Evolutionary conservation across 768 basidiomycete genomes (phyloP).

Genomic region (Sistotremastrum niveocremeum): DNA sequence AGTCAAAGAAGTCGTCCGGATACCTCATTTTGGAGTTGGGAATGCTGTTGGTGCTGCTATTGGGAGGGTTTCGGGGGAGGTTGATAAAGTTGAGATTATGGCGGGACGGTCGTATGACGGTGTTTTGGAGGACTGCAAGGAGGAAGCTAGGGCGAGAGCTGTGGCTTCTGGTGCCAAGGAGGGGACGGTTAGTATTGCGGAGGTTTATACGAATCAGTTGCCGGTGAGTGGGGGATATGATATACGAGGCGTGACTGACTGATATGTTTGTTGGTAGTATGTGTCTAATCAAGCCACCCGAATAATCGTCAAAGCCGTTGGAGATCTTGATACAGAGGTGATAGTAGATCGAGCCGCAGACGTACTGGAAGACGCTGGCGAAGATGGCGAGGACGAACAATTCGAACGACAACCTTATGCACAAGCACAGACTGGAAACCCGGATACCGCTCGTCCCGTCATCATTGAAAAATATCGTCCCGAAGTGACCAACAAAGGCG

Average conservation of each 20-base stretch:
- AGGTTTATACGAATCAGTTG: constrained; percentile 41
- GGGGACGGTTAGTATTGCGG: constrained; percentile 34
- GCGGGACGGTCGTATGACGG: constrained; percentile 19
- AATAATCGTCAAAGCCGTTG: constrained; percentile 49
- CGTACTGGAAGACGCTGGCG: constrained; percentile 10
- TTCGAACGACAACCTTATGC: not conserved
- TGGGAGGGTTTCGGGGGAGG: constrained; percentile 27
- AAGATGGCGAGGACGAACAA: constrained; percentile 1
- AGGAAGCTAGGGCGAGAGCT: constrained; percentile 29
- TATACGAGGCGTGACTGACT: no score
- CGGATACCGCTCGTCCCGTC: constrained; percentile 5
- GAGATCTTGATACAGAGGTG: constrained; percentile 26
- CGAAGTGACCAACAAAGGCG: constrained; percentile 20
- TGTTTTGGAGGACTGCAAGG: constrained; percentile 16
- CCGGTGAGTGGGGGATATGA: constrained; percentile 27
- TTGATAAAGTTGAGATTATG: constrained; percentile 32
- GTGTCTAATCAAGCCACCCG: constrained; percentile 37
- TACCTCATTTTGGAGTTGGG: constrained; percentile 40
- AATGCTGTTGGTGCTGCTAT: constrained; percentile 44
- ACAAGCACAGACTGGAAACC: not conserved
- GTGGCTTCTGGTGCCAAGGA: constrained; percentile 32
- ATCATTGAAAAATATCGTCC: constrained; percentile 25
- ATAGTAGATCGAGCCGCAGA: constrained; percentile 10
- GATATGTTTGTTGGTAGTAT: no score
- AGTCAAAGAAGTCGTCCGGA: constrained; percentile 34